Conservation (phyloP, 2,329 filamentous ascomycete species). For the Orbilia brochopaga region DNA sequence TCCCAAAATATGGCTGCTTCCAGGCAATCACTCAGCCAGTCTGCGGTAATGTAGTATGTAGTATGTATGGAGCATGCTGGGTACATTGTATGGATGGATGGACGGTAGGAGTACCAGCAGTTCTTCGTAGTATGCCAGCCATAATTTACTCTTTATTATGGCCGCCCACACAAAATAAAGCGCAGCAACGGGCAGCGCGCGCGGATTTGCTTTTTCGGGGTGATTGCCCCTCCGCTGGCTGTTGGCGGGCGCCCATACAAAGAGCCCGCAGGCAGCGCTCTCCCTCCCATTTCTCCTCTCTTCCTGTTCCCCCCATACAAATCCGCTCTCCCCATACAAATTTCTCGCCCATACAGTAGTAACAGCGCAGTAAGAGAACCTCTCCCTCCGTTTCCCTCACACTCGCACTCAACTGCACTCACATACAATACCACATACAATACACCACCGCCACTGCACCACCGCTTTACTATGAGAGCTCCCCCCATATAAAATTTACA, state of each 20-base stretch:
- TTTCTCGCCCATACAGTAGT: conserved; percentile 1
- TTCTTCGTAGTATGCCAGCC: too few relatives aligned
- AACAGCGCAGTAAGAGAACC: background rate
- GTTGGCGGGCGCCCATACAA: conserved; percentile 36
- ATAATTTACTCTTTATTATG: background rate
- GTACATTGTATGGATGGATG: too few relatives aligned
- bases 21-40: too few relatives aligned
- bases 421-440: conserved; percentile 13
- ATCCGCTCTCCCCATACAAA: conserved; percentile 27
- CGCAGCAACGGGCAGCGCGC: conserved; percentile 5
- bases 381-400: background rate
- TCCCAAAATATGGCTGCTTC: too few relatives aligned
- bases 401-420: too few relatives aligned
- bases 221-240: conserved; percentile 37
- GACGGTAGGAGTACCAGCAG: too few relatives aligned
- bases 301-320: conserved; percentile 44
- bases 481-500: background rate
- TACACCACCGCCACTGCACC: background rate
- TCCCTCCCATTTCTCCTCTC: conserved; percentile 41
- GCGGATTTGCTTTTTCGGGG: conserved; percentile 40
- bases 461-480: background rate
- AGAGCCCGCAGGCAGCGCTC: conserved; percentile 27
- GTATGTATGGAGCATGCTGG: too few relatives aligned
- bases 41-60: too few relatives aligned
- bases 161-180: too few relatives aligned